Conservation (phyloP, 179 eudicot genomes). For the Silene coronaria region DNA sequence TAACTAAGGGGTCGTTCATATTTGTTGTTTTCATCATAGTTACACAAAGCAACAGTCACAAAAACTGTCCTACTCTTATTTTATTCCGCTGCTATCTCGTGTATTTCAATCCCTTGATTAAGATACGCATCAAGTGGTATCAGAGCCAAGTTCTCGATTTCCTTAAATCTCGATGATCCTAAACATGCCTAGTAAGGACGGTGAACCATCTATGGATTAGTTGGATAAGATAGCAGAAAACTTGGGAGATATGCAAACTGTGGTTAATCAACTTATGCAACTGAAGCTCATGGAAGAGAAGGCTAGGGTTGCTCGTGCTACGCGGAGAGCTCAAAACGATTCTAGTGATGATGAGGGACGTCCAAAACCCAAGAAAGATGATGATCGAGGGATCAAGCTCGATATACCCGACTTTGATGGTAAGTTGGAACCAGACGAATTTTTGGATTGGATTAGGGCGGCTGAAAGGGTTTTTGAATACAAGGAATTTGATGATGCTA, state of each 20-base stretch:
- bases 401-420: background rate
- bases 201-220: background rate
- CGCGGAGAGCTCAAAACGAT: background rate
- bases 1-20: too few relatives aligned
- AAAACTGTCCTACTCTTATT: too few relatives aligned
- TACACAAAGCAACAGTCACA: too few relatives aligned
- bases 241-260: background rate
- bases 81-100: too few relatives aligned
- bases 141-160: background rate
- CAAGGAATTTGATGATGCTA: background rate
- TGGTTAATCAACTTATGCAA: background rate
- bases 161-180: too few relatives aligned
- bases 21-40: too few relatives aligned
- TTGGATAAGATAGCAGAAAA: background rate
- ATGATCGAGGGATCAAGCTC: background rate
- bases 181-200: background rate
- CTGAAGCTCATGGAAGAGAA: background rate
- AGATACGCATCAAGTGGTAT: background rate
- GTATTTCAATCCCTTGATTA: background rate
- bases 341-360: background rate
- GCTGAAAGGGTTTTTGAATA: background rate
- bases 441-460: background rate
- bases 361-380: background rate
- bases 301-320: background rate
- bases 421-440: background rate